Evolutionary conservation across 208 protist genomes (phyloP), one percentile per base, ranked within the genome.

Genomic region (Chromosphaera perkinsii): DNA sequence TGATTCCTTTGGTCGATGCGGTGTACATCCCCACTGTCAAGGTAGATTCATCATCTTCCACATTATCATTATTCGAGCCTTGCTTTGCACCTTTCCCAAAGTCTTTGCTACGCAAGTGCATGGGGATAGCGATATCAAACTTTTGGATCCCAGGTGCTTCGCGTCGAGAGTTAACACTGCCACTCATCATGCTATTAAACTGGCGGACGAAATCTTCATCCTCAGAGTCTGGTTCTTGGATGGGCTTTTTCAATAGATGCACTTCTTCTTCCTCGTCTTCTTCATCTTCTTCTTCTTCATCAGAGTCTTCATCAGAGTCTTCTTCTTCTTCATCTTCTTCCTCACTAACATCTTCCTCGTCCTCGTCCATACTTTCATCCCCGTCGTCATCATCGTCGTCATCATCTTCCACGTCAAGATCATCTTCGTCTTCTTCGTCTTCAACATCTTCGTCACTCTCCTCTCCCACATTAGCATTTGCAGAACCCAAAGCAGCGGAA

Each of bases 211-310:
- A 27, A 36, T 69, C 63, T 51, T 69, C 63, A 20, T 69, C 63
- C n/a, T 39, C 63, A 17, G 54, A 26, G 17, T 65, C 56, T 24
- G 43, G 22, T n/a, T n/a, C n/a, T n/a, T n/a, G n/a, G n/a, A n/a
- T n/a, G n/a, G n/a, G n/a, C n/a, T n/a, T n/a, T n/a, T n/a, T n/a
- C n/a, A n/a, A n/a, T n/a, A n/a, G n/a, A n/a, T n/a, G n/a, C n/a
- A n/a, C n/a, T n/a, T 47, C 59, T 57, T 33, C 55, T n/a, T 48
- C 59, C 4, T 65, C 59, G 59, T 57, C 59, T 12, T 65, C 59
- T 29, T 65, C 42, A 10, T 3, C 12, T 10, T 65, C 59, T 20
- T 65, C n/a, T 20, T 9, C 35, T 7, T 10, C n/a, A 9, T 35
- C 59, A 9, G 7, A 12, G 22, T 7, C 20, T 17, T 61, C 56